phyloP scores from a whole-genome alignment of 106 monocot species.

The Dioscorea zingiberensis region DNA sequence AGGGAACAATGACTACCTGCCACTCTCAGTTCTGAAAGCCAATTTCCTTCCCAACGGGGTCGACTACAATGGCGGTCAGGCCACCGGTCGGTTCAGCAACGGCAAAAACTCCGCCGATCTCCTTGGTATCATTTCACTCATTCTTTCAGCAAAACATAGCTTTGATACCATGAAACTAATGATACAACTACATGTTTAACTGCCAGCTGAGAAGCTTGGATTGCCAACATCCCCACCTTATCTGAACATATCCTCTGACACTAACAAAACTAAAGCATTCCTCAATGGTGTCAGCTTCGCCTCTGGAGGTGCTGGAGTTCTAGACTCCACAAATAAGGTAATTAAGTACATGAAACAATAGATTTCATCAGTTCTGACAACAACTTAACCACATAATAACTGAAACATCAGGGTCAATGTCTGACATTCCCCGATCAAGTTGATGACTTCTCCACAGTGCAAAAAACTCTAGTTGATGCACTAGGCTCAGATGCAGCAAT shows the following conservation, averaged over 20 bases:
- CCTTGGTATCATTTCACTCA: constrained; percentile 22
- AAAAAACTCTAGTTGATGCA: background rate
- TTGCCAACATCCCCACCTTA: constrained; percentile 51
- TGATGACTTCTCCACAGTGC: background rate
- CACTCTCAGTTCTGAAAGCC: constrained; percentile 35
- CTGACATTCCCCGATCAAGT: background rate
- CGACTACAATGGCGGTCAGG: constrained; percentile 39
- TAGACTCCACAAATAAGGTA: constrained; percentile 53
- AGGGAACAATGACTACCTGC: constrained; percentile 56
- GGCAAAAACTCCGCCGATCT: constrained; percentile 61
- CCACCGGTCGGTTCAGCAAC: constrained; percentile 69
- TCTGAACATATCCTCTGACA: constrained; percentile 34
- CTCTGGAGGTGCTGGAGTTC: constrained; percentile 72
- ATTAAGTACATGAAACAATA: background rate
- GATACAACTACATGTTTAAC: background rate
- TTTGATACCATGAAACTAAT: background rate
- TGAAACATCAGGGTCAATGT: background rate
- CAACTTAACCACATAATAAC: background rate
- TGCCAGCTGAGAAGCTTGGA: constrained; percentile 68
- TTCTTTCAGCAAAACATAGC: background rate
- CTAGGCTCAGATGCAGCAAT: background rate
- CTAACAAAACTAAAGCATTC: constrained; percentile 26
- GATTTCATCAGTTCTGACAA: background rate
- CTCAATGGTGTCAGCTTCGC: constrained; percentile 76
- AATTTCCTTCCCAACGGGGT: constrained; percentile 58